These are phyloP conservation scores for Metschnikowia matae DNA, from an alignment of 805 yeast genomes.

Conservation along the genomic window DNA sequence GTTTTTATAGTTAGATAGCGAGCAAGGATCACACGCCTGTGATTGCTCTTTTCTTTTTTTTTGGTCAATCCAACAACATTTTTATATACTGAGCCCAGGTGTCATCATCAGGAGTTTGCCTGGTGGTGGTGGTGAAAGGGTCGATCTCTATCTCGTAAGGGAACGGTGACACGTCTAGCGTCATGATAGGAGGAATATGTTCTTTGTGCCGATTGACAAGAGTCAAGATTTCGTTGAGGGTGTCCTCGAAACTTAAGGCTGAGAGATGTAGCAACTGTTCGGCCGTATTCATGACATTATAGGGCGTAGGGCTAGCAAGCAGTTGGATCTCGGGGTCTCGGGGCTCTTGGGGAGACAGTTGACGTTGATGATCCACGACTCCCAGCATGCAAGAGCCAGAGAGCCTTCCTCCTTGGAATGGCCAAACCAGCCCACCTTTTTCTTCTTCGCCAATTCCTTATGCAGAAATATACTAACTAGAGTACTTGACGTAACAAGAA, in stretches of 20 bases:
- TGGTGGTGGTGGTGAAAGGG: constrained; percentile 9
- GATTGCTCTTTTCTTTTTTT: neutral
- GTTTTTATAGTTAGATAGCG: neutral
- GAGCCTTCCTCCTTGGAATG: constrained; percentile 18
- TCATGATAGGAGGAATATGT: constrained; percentile 72
- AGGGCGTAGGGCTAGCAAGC: constrained; percentile 6
- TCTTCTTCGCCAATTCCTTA: constrained; percentile 33
- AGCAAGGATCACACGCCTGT: neutral
- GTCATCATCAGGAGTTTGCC: constrained; percentile 25
- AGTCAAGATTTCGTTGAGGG: constrained; percentile 45
- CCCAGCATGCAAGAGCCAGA: constrained; percentile 57
- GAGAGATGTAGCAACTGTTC: constrained; percentile 29
- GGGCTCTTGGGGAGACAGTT: constrained; percentile 35
- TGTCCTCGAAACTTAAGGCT: constrained; percentile 34
- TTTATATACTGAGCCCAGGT: constrained; percentile 36
- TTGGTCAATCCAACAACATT: constrained; percentile 18
- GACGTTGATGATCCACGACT: constrained; percentile 60
- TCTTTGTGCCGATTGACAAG: constrained; percentile 53
- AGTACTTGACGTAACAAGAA: too few relatives aligned
- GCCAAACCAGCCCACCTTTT: constrained; percentile 57
- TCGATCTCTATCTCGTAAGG: constrained; percentile 38
- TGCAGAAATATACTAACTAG: too few relatives aligned
- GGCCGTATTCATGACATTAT: constrained; percentile 15
- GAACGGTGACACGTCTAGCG: constrained; percentile 64
- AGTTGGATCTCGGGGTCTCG: neutral